These are phyloP conservation scores for Globisporangium recalcitrans DNA, from an alignment of 352 stramenopile genomes.

Conservation along the genomic window DNA sequence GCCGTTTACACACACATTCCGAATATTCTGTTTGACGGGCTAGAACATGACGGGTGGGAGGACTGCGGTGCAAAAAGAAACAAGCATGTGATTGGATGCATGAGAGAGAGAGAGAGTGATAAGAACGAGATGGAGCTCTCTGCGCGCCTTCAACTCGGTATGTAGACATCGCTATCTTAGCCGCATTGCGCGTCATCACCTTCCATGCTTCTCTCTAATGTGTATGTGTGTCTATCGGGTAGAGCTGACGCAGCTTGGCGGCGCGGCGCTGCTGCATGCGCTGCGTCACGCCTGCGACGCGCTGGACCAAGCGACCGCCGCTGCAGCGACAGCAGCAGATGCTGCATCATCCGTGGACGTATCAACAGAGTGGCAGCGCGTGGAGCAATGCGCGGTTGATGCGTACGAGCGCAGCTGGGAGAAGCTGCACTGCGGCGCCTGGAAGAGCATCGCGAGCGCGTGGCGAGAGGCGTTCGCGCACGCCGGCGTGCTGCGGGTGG, in stretches of 20 bases:
- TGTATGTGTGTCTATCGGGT: neutral
- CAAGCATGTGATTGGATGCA: neutral
- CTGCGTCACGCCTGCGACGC: constrained; percentile 26
- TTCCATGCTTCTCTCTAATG: neutral
- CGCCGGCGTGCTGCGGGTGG: constrained; percentile 48
- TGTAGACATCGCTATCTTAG: too few species aligned
- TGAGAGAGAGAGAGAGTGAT: neutral
- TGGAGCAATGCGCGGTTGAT: constrained; percentile 16
- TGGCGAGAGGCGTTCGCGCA: constrained; percentile 63
- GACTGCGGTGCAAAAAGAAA: neutral
- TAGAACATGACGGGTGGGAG: too few species aligned
- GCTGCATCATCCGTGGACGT: neutral
- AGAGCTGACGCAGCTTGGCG: constrained; percentile 42
- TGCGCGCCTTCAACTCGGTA: constrained; percentile 27
- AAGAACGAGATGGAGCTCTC: constrained; percentile 1
- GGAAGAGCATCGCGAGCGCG: constrained; percentile 47
- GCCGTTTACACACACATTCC: constrained; percentile 7
- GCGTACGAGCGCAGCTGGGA: constrained; percentile 71
- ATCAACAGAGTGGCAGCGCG: neutral
- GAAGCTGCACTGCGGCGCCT: constrained; percentile 63
- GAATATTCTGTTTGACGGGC: too few species aligned
- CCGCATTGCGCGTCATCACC: neutral
- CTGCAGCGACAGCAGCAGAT: too few species aligned
- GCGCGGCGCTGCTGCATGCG: constrained; percentile 38
- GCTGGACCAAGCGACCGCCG: neutral